A percentile compares a stretch with the other conserved stretches of the same genome.
phyloP scores from a whole-genome alignment of 192 early-diverging fungal genomes.

The Coemansia sp. region DNA sequence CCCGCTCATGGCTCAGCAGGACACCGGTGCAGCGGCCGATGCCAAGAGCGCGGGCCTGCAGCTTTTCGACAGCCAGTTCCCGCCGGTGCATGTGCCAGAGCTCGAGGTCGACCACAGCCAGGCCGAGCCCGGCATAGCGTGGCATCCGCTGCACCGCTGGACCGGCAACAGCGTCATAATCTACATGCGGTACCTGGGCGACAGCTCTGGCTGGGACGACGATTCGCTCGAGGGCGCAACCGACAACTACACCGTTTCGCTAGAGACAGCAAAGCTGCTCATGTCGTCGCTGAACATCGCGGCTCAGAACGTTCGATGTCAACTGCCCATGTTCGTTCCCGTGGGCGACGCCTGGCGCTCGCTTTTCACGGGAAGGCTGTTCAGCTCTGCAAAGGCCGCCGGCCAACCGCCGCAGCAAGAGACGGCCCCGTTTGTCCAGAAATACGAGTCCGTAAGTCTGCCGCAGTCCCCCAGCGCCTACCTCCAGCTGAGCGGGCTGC shows the following conservation, averaged over 20 bases:
- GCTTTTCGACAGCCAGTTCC: constrained; percentile 44
- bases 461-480: constrained; percentile 34
- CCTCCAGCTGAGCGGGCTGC: constrained; percentile 40
- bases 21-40: constrained; percentile 20
- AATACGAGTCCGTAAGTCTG: constrained; percentile 37
- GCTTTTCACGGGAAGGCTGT: constrained; percentile 37
- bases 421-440: constrained; percentile 10
- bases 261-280: constrained; percentile 60
- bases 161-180: constrained; percentile 58
- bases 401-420: background rate
- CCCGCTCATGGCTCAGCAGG: constrained; percentile 23
- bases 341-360: constrained; percentile 50
- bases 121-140: constrained; percentile 25
- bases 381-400: constrained; percentile 1
- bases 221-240: constrained; percentile 10
- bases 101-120: constrained; percentile 48
- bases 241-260: constrained; percentile 54
- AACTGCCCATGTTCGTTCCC: constrained; percentile 62
- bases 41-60: constrained; percentile 22
- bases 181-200: constrained; percentile 47
- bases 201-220: constrained; percentile 17
- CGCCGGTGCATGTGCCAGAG: constrained; percentile 40
- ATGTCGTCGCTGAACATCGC: constrained; percentile 68
- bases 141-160: constrained; percentile 70
- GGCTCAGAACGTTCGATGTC: constrained; percentile 63